Evolutionary conservation across 768 basidiomycete genomes (phyloP).

Genomic region (Pleurotus citrinopileatus): DNA sequence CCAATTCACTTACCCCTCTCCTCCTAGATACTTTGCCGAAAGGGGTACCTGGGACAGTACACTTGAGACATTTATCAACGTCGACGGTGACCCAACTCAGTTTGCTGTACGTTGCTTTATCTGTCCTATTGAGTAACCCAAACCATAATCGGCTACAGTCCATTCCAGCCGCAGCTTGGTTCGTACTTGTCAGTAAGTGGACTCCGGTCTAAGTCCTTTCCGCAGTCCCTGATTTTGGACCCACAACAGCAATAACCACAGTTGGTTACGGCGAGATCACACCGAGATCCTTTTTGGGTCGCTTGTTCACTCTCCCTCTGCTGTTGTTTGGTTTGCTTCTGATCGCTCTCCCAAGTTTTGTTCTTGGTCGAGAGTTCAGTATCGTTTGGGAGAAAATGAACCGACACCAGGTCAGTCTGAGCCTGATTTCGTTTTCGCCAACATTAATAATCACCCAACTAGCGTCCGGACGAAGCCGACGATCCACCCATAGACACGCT

Average conservation of each 20-base stretch:
- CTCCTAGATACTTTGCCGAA: constrained; percentile 78
- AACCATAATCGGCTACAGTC: constrained; percentile 30
- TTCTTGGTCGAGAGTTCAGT: constrained; percentile 89
- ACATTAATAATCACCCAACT: neutral
- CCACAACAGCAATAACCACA: constrained; percentile 71
- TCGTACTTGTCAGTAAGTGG: constrained; percentile 74
- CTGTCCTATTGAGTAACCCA: neutral
- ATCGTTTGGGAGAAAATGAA: constrained; percentile 87
- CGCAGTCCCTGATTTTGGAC: constrained; percentile 6
- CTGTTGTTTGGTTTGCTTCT: constrained; percentile 85
- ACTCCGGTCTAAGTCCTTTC: neutral
- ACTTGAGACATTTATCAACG: constrained; percentile 78
- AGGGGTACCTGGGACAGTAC: constrained; percentile 86
- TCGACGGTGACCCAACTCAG: constrained; percentile 79
- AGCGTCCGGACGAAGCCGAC: constrained; percentile 15
- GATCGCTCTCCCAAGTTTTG: constrained; percentile 89
- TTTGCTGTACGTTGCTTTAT: constrained; percentile 52
- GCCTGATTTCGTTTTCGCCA: neutral
- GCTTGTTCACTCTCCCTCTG: constrained; percentile 81
- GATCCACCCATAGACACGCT: constrained; percentile 12
- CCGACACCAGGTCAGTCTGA: constrained; percentile 34
- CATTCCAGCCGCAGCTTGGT: constrained; percentile 78
- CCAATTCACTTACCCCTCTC: neutral
- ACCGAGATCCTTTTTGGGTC: constrained; percentile 83
- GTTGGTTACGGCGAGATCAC: constrained; percentile 93